Evolutionary conservation across 805 yeast genomes (phyloP), one percentile per base, ranked within the genome.

Genomic region (Candida easanensis): DNA sequence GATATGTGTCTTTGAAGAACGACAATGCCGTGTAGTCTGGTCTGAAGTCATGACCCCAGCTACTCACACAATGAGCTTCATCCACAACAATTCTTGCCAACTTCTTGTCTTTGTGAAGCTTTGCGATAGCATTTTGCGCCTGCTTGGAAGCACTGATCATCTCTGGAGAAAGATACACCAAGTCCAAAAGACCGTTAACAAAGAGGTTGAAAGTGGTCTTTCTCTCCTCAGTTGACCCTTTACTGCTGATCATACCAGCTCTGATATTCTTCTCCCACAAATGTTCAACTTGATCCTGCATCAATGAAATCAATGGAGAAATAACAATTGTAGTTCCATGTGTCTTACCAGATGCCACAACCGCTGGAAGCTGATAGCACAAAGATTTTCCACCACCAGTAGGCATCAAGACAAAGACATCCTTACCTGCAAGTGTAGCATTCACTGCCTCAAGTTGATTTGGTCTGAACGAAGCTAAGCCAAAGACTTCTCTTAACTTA

Each of bases 31-130:
- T 87, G 66, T 93, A 93, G 63, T 93, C 98, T 0, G 98, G 97
- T 40, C 99, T 73, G 63, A 93, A 93, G 64, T 93, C 99, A 64
- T 93, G 99, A 17, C 99, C 99, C 99, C 99, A 93, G 10, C 95
- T 84, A 40, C 96, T 88, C 35, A 93, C 95, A 73, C 99, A 93
- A 66, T 93, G 99, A 0, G 99, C 99, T 60, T 88, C 99, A 66
- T 93, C 99, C 35, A 93, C 88, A 10, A 93, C 96, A 30, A 93
- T 74, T 41, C 98, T 71, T 0, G 97, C 96, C 28, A 93, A 67
- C 53, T 69, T 67, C 13, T 74, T 68, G 22, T 71, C 73, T 15
- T 70, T 66, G 60, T 84, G 71, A 7, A 93, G 66, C 38, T 64
- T 70, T 10, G 71, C 63, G 41, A 93, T 79, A 0, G 83, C 82